Percentiles rank a stretch among this genome's conserved stretches.
phyloP scores from a whole-genome alignment of 352 stramenopile genomes.

The Pythium oligandrum region DNA sequence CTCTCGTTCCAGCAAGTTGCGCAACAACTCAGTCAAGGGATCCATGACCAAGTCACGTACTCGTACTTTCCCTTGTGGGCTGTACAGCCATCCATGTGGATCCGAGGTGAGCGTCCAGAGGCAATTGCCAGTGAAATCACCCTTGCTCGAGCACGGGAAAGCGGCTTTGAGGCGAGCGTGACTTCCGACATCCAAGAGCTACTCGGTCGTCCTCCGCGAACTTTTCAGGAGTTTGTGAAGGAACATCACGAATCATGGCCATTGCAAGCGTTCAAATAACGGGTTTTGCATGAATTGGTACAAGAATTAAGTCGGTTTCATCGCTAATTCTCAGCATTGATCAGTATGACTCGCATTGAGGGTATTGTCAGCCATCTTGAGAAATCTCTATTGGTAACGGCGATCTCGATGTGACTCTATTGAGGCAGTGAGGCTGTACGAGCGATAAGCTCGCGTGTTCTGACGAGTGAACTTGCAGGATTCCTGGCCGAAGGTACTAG shows the following conservation, averaged over 20 bases:
- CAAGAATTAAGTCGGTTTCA: too few species aligned
- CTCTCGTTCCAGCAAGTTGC: slow-evolving; percentile 49
- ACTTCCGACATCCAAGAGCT: slow-evolving; percentile 29
- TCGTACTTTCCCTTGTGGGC: slow-evolving; percentile 72
- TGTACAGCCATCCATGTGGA: slow-evolving; percentile 68
- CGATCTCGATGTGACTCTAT: too few species aligned
- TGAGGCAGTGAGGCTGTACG: too few species aligned
- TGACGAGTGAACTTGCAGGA: too few species aligned
- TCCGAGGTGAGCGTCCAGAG: slow-evolving; percentile 57
- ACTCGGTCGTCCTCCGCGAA: slow-evolving; percentile 26
- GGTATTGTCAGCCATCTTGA: too few species aligned
- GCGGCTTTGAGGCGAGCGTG: slow-evolving; percentile 31
- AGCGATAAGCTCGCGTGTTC: too few species aligned
- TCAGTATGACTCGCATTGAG: too few species aligned
- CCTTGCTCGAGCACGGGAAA: slow-evolving; percentile 37
- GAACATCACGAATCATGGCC: slow-evolving; percentile 44
- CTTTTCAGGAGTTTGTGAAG: slow-evolving; percentile 40
- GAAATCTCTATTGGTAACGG: too few species aligned
- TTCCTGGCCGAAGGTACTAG: too few species aligned
- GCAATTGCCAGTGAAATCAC: slow-evolving; percentile 53
- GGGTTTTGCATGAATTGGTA: too few species aligned
- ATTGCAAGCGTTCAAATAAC: slow-evolving; percentile 18
- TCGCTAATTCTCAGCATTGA: too few species aligned
- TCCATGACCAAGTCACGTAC: slow-evolving; percentile 43
- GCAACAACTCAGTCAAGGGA: slow-evolving; percentile 29